These are phyloP conservation scores for Kalanchoe fedtschenkoi DNA, from an alignment of 164 flowering plant species.

Conservation along the genomic window DNA sequence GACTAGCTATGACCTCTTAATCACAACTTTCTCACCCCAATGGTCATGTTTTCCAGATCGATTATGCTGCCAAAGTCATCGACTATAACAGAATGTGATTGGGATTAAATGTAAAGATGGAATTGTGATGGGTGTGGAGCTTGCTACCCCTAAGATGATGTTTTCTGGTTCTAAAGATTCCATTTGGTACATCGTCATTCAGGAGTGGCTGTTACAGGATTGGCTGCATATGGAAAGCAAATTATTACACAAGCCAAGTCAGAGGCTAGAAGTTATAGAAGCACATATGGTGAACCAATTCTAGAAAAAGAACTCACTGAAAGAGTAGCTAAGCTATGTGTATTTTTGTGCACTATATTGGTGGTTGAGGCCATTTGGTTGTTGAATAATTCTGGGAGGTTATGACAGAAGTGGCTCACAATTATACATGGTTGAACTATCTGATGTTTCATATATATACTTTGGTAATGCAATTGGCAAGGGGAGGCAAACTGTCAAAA, in stretches of 20 bases:
- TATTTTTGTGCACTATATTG: slow-evolving; percentile 91
- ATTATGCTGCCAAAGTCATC: slow-evolving; percentile 94
- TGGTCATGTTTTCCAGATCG: slow-evolving; percentile 98
- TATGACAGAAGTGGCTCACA: slow-evolving; percentile 96
- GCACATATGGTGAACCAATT: slow-evolving; percentile 78
- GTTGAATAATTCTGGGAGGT: slow-evolving; percentile 94
- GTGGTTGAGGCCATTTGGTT: slow-evolving; percentile 99
- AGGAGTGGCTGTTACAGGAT: slow-evolving; percentile 96
- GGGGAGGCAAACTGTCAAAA: slow-evolving; percentile 91
- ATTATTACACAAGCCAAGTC: slow-evolving; percentile 85
- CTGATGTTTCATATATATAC: slow-evolving; percentile 92
- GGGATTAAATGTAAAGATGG: slow-evolving; percentile 92
- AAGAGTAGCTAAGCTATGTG: slow-evolving; percentile 94
- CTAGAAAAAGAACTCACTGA: slow-evolving; percentile 94
- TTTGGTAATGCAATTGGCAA: slow-evolving; percentile 95
- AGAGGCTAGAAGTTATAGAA: slow-evolving; percentile 73
- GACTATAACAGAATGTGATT: slow-evolving; percentile 87
- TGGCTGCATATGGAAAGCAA: slow-evolving; percentile 97
- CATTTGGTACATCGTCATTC: slow-evolving; percentile 94
- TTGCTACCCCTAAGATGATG: slow-evolving; percentile 93
- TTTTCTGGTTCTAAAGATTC: slow-evolving; percentile 83
- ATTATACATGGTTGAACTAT: slow-evolving; percentile 85
- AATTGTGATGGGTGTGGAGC: slow-evolving; percentile 86
- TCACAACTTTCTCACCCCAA: slow-evolving; percentile 97
- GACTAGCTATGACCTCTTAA: slow-evolving; percentile 93